Base-by-base conservation (phyloP, 2,329 filamentous ascomycete genomes). In the Ilyonectria destructans region DNA sequence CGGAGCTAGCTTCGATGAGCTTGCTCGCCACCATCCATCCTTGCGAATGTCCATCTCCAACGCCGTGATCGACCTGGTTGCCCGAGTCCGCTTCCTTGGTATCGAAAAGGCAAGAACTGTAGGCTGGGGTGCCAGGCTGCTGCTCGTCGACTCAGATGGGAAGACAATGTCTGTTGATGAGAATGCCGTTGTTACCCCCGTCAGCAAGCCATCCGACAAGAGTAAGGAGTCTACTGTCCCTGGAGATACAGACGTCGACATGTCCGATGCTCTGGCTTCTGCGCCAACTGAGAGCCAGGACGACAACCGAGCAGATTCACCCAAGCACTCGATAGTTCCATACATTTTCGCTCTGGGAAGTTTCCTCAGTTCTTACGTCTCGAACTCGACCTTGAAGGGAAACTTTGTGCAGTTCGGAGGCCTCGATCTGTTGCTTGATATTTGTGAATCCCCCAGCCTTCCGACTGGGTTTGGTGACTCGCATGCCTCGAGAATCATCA, bases 1-100 rank as follows among this genome's bases (percentile, higher is more conserved):
- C 57, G 96, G 96, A 12, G 89, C 89, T 29, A 93, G 91, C 46
- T 98, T 99, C 77, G 96, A 99, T 79, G 96, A 99, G 81, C 87
- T 99, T 67, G 93, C 96, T 59, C 91, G 96, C 46, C 96, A 99
- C 78, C 96, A 99, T 76, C 96, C 97, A 1, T 87, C 90, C 23
- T 84, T 99, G 51, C 93, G 95, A 72, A 88, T 88, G 10, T 88
- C 91, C 3, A 96, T 99, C 67, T 90, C 96, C 69, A 92, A 93
- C 70, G 92, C 94, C n/a, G 90, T 97, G 17, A 88, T 97, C 67
- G 91, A 95, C 70, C 97, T 98, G 94, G 90, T 97, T 68, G 91
- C 91, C 37, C 90, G 94, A 60, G 92, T 99, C 40, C 89, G 91
- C 46, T 87, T 92, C 71, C 84, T 98, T 26, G 94, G 92, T 71